A percentile compares a stretch with the other conserved stretches of the same genome.
Conservation (phyloP, 2,329 filamentous ascomycete genomes). For the Aureobasidium uvarum region DNA sequence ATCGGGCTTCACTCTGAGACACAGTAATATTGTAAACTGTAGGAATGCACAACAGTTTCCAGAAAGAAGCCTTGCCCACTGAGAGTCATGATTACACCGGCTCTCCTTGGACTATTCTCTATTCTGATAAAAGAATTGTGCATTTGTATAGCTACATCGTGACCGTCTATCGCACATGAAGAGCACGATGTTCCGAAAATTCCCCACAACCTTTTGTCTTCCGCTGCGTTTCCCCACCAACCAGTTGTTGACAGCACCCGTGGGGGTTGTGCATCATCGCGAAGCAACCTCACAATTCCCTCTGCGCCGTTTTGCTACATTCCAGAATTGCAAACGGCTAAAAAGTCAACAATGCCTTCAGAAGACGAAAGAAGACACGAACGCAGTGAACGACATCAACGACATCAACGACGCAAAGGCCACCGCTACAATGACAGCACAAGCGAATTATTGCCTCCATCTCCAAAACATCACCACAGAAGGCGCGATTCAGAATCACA, state of each 20-base stretch:
- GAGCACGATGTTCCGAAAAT: not conserved
- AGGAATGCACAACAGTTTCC: no score
- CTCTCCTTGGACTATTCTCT: no score
- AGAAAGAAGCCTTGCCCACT: no score
- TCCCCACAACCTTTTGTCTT: not conserved
- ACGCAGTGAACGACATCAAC: slow-evolving; percentile 33
- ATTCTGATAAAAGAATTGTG: no score
- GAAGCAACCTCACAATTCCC: not conserved
- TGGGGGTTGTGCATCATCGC: not conserved
- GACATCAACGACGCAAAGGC: slow-evolving; percentile 32
- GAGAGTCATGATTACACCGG: no score
- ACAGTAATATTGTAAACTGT: no score
- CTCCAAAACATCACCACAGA: not conserved
- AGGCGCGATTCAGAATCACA: not conserved
- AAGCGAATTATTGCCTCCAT: slow-evolving; percentile 29
- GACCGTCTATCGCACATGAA: no score
- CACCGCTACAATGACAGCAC: slow-evolving; percentile 40
- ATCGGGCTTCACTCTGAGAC: not conserved
- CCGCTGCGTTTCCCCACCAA: not conserved
- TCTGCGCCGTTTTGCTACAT: not conserved
- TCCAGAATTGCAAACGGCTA: not conserved
- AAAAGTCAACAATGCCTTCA: not conserved
- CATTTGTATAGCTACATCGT: no score
- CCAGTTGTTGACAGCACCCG: slow-evolving; percentile 11
- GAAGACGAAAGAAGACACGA: slow-evolving; percentile 31